Conservation (phyloP, 73 alveolate genomes). For the Stentor coeruleus region DNA sequence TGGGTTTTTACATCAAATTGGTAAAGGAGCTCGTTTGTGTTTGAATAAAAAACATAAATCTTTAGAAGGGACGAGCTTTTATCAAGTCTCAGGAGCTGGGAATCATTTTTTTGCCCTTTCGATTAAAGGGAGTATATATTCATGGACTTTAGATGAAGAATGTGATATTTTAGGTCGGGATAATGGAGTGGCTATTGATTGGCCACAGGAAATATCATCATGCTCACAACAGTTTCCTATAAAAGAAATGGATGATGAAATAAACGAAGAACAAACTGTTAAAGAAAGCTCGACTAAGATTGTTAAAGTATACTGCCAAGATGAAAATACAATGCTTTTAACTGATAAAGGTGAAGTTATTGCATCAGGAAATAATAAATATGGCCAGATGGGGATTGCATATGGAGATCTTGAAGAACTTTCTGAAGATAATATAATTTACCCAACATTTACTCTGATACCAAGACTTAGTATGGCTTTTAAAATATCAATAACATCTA, state of each 20-base stretch:
- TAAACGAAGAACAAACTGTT: background rate
- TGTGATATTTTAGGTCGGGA: background rate
- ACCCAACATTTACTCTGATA: background rate
- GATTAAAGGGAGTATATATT: background rate
- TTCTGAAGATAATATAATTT: background rate
- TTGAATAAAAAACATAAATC: background rate
- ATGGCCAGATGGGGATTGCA: background rate
- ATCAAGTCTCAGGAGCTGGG: background rate
- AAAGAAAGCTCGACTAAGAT: background rate
- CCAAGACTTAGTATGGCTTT: background rate
- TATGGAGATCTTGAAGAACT: background rate
- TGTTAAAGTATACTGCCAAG: background rate
- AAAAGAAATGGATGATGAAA: background rate
- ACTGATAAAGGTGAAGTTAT: slow-evolving; percentile 3
- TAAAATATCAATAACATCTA: background rate
- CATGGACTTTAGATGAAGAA: background rate
- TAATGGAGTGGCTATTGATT: background rate
- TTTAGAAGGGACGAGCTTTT: background rate
- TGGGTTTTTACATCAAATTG: background rate
- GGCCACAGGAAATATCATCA: slow-evolving; percentile 2
- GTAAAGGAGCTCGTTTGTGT: background rate
- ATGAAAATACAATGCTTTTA: background rate
- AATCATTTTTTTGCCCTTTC: background rate
- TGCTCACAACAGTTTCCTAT: background rate
- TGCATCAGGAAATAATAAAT: background rate